Base-by-base conservation (phyloP, 129 eudicot genomes). In the Tagetes patula region DNA sequence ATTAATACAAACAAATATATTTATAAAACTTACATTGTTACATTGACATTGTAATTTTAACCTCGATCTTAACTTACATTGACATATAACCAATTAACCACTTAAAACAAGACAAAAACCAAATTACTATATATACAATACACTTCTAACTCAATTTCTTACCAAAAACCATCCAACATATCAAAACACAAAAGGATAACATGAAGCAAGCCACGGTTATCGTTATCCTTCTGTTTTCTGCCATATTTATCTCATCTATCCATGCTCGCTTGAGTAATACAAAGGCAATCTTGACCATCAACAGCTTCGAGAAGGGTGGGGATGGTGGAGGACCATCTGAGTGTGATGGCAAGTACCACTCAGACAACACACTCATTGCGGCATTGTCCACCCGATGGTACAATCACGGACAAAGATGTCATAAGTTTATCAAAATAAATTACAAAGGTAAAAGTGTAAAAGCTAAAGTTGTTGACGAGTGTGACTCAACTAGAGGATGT, bases 401-500 rank as follows among this genome's bases (percentile, higher is more conserved):
- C 63, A 74, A 68, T 14, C 48, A 65, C 2, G 79, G 84, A 34
- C 38, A 46, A 14, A 71, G 88, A 62, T 86, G 87, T 55, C 31
- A 14, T 8, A 75, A 83, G 13, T 60, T 45, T 37, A 72, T 86
- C 10, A 71, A 14, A 0, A 84, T 87, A 40, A 37, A 67, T 34
- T 82, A 73, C 10, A 84, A 84, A 34, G 82, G 78, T n/a, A 49
- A 54, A 65, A 80, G 81, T 47, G 85, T 79, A 4, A 37, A 50
- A 52, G 92, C 89, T n/a, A 82, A 40, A 77, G 92, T 84, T 20
- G 92, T 87, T 3, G 91, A 87, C 36, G 88, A 78, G 69, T 84
- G 91, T n/a, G 84, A 84, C 64, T 81, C 88, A 0, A 75, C 69
- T 11, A 48, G 42, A 38, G 86, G 91, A 33, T 83, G 86, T 49